Base-by-base conservation (phyloP, 2,329 filamentous ascomycete genomes). In the Fusarium hainanense region DNA sequence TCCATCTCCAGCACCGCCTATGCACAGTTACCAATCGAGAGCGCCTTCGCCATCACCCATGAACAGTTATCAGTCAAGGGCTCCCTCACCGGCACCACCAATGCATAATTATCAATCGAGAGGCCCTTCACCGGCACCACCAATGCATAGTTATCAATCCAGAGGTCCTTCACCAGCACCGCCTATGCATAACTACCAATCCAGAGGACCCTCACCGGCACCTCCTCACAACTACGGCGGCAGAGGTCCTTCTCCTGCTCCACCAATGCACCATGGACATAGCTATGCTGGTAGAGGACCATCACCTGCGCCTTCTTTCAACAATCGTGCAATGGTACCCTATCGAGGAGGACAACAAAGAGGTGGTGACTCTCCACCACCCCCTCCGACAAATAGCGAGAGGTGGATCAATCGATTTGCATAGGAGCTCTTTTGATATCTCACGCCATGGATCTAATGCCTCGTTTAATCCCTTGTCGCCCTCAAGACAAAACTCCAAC, bases 301-400 rank as follows among this genome's bases (percentile, higher is more conserved):
- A 75, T 83, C 73, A 72, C 82, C 73, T 71, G 81, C 62, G 69
- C 83, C 82, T 13, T 75, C 65, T 6, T 79, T 75, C 27, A 68
- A 61, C 30, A 68, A 61, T 42, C 73, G 46, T 27, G 62, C 73
- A 43, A 60, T 66, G 28, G 71, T 70, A 7, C 75, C 74, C 55
- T 74, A 72, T 28, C 62, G 67, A 37, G 65, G 61, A 18, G 72
- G 67, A 16, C 63, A 77, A 60, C 75, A 81, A 21, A 78, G 84
- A 46, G 81, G 82, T 40, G 81, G 82, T 40, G 85, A 87, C 42
- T 89, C 88, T 21, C 91, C 92, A 11, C 93, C 93, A 20, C 93
- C 94, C 10, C 93, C 94, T 3, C 90, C 93, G 94, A 10, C 93
- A 94, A 79, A 85, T 83, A 21, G 74, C 69, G 75, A 80, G 55